Evolutionary conservation across 2,329 filamentous ascomycete species (phyloP).

Genomic region (Fusarium paranaense): DNA sequence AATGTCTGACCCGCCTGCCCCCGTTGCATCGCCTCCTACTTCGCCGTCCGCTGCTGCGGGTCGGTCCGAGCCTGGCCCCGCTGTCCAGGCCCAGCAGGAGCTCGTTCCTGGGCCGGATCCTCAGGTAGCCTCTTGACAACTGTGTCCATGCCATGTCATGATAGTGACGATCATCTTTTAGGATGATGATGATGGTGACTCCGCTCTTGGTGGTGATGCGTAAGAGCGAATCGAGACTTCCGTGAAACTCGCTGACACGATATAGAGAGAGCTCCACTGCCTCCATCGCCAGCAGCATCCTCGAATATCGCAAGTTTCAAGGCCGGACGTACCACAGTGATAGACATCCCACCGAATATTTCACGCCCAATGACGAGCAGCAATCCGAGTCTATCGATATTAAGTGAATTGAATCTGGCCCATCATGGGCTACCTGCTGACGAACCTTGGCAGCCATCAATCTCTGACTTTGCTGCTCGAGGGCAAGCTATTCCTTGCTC

Average conservation of each 20-base stretch:
- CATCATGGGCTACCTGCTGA: not conserved
- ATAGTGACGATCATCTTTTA: not conserved
- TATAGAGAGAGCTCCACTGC: conserved; percentile 39
- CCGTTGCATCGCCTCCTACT: not conserved
- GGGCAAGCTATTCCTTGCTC: conserved; percentile 36
- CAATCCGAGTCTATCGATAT: conserved; percentile 42
- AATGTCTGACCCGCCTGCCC: conserved; percentile 20
- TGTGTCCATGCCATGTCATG: not conserved
- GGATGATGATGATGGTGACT: conserved; percentile 31
- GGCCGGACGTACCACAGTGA: conserved; percentile 41
- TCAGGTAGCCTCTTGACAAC: conserved; percentile 5
- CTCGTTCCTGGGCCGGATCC: conserved; percentile 34
- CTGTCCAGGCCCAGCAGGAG: conserved; percentile 28
- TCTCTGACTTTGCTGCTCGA: conserved; percentile 32
- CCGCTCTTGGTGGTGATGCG: conserved; percentile 31
- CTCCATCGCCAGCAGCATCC: conserved; percentile 37
- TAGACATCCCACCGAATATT: conserved; percentile 37
- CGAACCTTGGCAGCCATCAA: conserved; percentile 25
- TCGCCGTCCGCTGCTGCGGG: not conserved
- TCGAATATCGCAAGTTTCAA: conserved; percentile 39
- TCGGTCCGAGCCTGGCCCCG: conserved; percentile 24
- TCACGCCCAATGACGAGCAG: conserved; percentile 41
- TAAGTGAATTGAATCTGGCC: conserved; percentile 14
- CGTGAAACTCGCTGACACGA: not conserved
- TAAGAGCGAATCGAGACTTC: not conserved